Evolutionary conservation across 1,139 yeast genomes (phyloP).

Genomic region (Zygosaccharomyces sapae): DNA sequence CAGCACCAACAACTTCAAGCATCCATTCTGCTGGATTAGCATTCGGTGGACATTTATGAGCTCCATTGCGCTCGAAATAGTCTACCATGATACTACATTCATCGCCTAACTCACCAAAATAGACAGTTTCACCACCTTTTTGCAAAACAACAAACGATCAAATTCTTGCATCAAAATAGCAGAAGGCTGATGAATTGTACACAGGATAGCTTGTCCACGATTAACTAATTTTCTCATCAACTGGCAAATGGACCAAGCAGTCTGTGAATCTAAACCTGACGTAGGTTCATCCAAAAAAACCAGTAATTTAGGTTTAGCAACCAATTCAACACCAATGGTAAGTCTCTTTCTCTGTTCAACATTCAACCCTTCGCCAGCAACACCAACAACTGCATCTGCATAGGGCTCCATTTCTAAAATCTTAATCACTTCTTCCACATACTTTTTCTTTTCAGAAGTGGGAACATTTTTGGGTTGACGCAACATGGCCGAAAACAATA

Average conservation of each 20-base stretch:
- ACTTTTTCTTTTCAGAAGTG: too few species aligned
- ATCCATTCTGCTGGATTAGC: conserved; percentile 88
- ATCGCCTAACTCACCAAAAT: conserved; percentile 65
- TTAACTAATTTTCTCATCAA: conserved; percentile 60
- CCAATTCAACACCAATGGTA: conserved; percentile 75
- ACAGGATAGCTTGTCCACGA: conserved; percentile 66
- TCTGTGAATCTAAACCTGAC: conserved; percentile 80
- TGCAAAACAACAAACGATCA: conserved; percentile 61
- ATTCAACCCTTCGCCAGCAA: conserved; percentile 60
- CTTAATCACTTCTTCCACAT: too few species aligned
- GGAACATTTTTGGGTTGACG: too few species aligned
- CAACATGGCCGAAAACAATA: conserved; percentile 60
- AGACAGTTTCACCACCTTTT: conserved; percentile 63
- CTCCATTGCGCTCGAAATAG: conserved; percentile 64
- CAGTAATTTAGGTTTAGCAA: conserved; percentile 71
- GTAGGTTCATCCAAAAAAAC: conserved; percentile 82
- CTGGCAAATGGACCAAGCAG: conserved; percentile 71
- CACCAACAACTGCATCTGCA: conserved; percentile 71
- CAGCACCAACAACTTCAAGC: conserved; percentile 79
- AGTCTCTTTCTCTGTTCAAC: conserved; percentile 74
- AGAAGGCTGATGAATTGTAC: conserved; percentile 75
- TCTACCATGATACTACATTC: conserved; percentile 50
- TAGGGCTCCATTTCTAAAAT: conserved; percentile 63
- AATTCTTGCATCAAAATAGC: conserved; percentile 63
- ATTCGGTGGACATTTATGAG: conserved; percentile 57